Evolutionary conservation across 2,329 filamentous ascomycete species (phyloP), one percentile per base, ranked within the genome.

Genomic region (Colletotrichum eleusines): DNA sequence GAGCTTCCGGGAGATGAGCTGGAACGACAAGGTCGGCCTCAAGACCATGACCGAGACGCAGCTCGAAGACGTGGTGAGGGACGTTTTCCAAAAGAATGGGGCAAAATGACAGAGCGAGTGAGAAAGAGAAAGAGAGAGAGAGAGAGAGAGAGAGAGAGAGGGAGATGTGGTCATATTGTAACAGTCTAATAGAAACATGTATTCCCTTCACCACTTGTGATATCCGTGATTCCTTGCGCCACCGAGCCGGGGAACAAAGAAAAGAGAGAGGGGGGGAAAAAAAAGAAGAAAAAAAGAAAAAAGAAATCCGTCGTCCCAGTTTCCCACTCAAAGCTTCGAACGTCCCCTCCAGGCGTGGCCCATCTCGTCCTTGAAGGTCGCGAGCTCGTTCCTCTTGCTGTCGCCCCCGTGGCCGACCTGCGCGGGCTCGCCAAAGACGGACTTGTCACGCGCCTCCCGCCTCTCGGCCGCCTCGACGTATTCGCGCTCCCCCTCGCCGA

Each of bases 401-500:
- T 84, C 81, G 3, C 81, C 81, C 20, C 82, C 82, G 55, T 84
- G 82, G 16, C 73, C 74, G 16, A 84, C 81, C 54, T 77, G 70
- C 18, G 78, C 76, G 1, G 81, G 81, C 3, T 77, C 77, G 55
- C 80, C 81, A 42, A 82, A 83, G 1, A 79, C 74, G 2, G 74
- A 75, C 1, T 75, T 76, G 8, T 74, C 75, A 12, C 74, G 69
- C 66, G 80, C 79, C 71, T 78, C 77, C 69, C 74, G 73, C 46
- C 84, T 78, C 20, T 79, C 59, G 5, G 76, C 74, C 0, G 79
- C 72, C 9, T 82, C 78, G n/a, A 85, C 77, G 69, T 86, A 86
- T 16, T 83, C 77, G 38, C 84, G 77, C 77, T 83, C 78, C 3
- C 79, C 78, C 62, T 84, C 80, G 20, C 84, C 84, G 1, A 85